Conservation (phyloP, 1,284 basidiomycete species). For the Porodaedalea pini region DNA sequence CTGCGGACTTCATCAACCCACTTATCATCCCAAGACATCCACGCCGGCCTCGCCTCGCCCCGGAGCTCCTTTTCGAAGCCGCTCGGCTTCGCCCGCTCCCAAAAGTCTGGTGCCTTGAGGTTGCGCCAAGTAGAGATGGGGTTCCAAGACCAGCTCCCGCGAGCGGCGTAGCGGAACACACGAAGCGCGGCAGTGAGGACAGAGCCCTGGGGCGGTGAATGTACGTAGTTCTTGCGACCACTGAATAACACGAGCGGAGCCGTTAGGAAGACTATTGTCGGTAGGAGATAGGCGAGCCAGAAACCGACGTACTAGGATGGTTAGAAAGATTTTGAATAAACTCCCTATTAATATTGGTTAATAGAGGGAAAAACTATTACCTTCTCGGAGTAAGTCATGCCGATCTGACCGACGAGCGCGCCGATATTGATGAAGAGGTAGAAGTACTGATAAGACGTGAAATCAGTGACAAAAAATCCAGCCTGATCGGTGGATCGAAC, state of each 20-base stretch:
- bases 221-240: conserved; percentile 64
- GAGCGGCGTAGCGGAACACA: conserved; percentile 48
- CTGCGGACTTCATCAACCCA: conserved; percentile 85
- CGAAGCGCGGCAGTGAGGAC: conserved; percentile 56
- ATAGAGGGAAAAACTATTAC: conserved; percentile 29
- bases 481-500: background rate
- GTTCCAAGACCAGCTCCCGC: conserved; percentile 58
- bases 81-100: conserved; percentile 77
- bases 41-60: conserved; percentile 40
- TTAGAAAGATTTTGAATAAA: too few species aligned
- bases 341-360: too few species aligned
- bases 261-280: conserved; percentile 63
- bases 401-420: conserved; percentile 65
- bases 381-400: conserved; percentile 74
- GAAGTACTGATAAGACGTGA: conserved; percentile 44
- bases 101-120: conserved; percentile 63
- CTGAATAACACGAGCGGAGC: conserved; percentile 68
- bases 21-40: conserved; percentile 74
- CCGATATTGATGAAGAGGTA: conserved; percentile 81
- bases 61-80: conserved; percentile 30
- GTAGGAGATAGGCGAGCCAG: conserved; percentile 67
- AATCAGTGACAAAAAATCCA: background rate
- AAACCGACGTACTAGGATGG: conserved; percentile 58
- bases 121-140: conserved; percentile 46
- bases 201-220: conserved; percentile 74